Base-by-base conservation (phyloP, 1,284 basidiomycete species). In the Chiua sp. region DNA sequence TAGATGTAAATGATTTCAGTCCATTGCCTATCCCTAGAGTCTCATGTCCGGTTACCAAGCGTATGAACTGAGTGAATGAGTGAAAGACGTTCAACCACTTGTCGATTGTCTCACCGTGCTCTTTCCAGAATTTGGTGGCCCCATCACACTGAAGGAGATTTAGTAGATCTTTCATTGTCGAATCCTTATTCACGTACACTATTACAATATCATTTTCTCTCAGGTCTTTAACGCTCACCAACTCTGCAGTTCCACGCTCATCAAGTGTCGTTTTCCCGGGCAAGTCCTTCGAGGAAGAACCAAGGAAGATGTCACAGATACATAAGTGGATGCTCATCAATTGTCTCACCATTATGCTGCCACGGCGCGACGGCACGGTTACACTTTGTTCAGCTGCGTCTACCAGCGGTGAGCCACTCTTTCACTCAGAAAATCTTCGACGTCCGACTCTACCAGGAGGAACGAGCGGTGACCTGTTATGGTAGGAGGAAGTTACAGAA, bases 31-130 rank as follows among this genome's bases (percentile, higher is more conserved):
- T 16, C 63, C 59, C 35, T 53, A 52, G 7, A 64, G 23, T 15
- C 57, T 18, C 15, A 61, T 64, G 18, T 51, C 57, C 49, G 60
- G 65, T 51, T 51, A 60, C 61, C 4, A 59, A 32, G 50, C 68
- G 65, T 51, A 72, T 67, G 59, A 72, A 69, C 68, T 71, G 35
- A 32, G 32, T 5, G 10, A n/a, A 51, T 51, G 33, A 37, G 32
- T 23, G 7, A 35, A 18, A 16, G 16, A 20, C 33, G 10, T 20
- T 30, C 23, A 12, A 37, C 39, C 23, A 30, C n/a, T 53, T 32
- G 8, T 12, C 26, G 23, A 11, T 18, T 18, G 26, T 22, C 53
- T 28, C 11, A 58, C 64, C 46, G 53, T 44, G 11, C n/a, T 44
- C 42, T 44, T 44, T 4, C 42, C 42, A 22, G 42, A 44, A 13